Evolutionary conservation across 2,329 filamentous ascomycete species (phyloP), one percentile per base, ranked within the genome.

Genomic region (Colletotrichum somersetense): DNA sequence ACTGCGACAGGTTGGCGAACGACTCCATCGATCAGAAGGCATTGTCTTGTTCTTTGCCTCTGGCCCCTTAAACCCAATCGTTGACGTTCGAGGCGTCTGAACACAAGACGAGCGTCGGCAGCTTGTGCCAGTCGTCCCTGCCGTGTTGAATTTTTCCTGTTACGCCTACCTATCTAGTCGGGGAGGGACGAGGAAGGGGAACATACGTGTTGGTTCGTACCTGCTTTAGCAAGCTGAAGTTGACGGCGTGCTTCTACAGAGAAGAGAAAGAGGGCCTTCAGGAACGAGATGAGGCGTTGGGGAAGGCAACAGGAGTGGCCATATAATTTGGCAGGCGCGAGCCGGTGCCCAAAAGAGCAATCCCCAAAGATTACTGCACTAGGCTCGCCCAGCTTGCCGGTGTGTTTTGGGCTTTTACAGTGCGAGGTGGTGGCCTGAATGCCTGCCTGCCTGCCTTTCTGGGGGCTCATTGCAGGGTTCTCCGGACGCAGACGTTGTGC

Each of bases 111-210:
- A 7, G 50, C 23, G 6, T 52, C 14, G 14, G 12, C 23, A 30
- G 50, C 50, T 30, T 26, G 50, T 52, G 50, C 48, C 48, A 23
- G 23, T 52, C 48, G 48, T 52, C 23, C 48, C 48, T 52, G 48
- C 48, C 48, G 12, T 26, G 1, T 16, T 14, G n/a, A 1, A 16
- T 26, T 16, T 26, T 6, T 16, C n/a, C 48, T 26, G 5, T 5
- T 26, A 16, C n/a, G 8, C 18, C 16, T 20, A 44, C 8, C 42
- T 20, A 52, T 20, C 8, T 38, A 38, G 35, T 20, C 2, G n/a
- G n/a, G 44, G n/a, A 50, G 4, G 46, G 8, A 23, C 46, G 11
- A 23, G n/a, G n/a, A 50, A 14, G 11, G 46, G 46, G 20, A 23
- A 5, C 38, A 12, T 18, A 5, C 38, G 2, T 18, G 42, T 44